Conservation (phyloP, 176 grass and related monocot genomes). For the Cenchrus purpureus region DNA sequence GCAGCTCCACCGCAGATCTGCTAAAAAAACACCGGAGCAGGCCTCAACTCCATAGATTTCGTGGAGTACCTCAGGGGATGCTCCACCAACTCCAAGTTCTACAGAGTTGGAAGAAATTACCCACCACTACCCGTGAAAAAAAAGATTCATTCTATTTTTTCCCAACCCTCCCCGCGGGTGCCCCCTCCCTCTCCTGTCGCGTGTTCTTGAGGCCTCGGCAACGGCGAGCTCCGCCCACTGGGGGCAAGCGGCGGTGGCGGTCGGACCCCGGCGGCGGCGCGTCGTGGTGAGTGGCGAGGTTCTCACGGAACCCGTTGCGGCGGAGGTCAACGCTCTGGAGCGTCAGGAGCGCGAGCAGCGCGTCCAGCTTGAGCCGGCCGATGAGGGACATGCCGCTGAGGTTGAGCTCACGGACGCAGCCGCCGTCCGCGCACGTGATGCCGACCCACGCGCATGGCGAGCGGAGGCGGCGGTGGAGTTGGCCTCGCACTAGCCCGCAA, state of each 20-base stretch:
- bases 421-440: constrained; percentile 45
- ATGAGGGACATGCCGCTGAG: constrained; percentile 56
- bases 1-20: no score
- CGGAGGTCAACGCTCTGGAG: constrained; percentile 47
- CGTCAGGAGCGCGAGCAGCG: constrained; percentile 42
- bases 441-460: constrained; percentile 62
- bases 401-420: constrained; percentile 42
- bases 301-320: constrained; percentile 59
- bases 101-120: no score
- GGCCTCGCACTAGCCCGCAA: constrained; percentile 41
- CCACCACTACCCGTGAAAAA: no score
- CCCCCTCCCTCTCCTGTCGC: no score
- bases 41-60: no score
- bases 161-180: no score
- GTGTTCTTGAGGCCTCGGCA: no score
- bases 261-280: background rate
- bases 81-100: no score
- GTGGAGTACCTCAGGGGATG: no score
- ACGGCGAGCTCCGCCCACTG: no score
- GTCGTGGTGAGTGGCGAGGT: constrained; percentile 33
- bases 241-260: background rate
- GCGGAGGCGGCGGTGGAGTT: background rate
- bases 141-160: no score
- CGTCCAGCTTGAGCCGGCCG: constrained; percentile 53
- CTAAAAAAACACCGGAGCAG: no score